phyloP scores from a whole-genome alignment of 1,284 basidiomycete genomes.

The Marasmius tenuissimus region DNA sequence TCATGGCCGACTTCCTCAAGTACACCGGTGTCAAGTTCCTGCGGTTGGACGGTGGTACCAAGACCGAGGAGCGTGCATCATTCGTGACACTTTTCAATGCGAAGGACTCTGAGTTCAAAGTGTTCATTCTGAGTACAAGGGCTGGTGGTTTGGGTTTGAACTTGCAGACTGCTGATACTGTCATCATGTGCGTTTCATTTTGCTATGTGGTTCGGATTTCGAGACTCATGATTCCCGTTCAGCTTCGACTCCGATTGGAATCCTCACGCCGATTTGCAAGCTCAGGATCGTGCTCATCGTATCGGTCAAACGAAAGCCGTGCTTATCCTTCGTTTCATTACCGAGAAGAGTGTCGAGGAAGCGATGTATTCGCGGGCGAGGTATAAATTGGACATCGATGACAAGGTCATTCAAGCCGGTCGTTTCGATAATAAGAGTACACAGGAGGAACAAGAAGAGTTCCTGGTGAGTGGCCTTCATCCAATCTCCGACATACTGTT shows the following conservation, averaged over 20 bases:
- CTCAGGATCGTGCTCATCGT: constrained; percentile 99
- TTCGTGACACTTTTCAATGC: constrained; percentile 93
- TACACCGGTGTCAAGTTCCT: constrained; percentile 90
- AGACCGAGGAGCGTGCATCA: constrained; percentile 94
- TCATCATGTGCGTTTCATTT: constrained; percentile 84
- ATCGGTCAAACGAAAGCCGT: constrained; percentile 99
- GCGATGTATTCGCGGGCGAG: constrained; percentile 94
- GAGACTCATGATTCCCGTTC: constrained; percentile 6
- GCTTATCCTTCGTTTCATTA: constrained; percentile 94
- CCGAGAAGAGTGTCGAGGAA: constrained; percentile 97
- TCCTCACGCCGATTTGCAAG: constrained; percentile 97
- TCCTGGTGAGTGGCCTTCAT: constrained; percentile 62
- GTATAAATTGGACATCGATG: constrained; percentile 98
- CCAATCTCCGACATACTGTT: constrained; percentile 8
- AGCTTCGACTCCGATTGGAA: constrained; percentile 96
- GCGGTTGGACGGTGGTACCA: constrained; percentile 96
- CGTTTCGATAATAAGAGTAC: constrained; percentile 99
- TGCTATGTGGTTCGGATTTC: constrained; percentile 6
- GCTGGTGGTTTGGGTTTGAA: constrained; percentile 98
- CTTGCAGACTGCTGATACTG: constrained; percentile 97
- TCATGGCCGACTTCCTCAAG: constrained; percentile 97
- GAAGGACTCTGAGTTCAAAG: constrained; percentile 85
- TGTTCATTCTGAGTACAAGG: constrained; percentile 96
- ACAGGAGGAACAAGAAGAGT: constrained; percentile 95
- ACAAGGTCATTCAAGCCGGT: constrained; percentile 99